A percentile compares a stretch with the other conserved stretches of the same genome.
Conservation (phyloP, 345 rosid species). For the Ricinus communis region DNA sequence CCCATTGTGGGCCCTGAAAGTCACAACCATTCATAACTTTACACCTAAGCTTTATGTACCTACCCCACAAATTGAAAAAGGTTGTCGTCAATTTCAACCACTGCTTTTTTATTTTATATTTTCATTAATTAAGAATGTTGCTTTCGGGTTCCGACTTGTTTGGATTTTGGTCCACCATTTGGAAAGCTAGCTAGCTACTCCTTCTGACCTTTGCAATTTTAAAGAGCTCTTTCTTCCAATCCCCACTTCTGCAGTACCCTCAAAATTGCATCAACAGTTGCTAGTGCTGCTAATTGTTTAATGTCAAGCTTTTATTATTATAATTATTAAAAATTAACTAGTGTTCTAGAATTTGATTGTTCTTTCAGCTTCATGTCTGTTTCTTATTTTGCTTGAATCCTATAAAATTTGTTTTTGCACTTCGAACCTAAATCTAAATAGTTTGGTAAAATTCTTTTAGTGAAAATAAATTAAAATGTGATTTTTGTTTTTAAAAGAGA, state of each 20-base stretch:
- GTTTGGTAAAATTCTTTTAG: too few species aligned
- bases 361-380: too few species aligned
- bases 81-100: conserved; percentile 1
- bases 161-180: conserved; percentile 6
- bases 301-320: too few species aligned
- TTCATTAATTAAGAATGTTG: background rate
- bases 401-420: too few species aligned
- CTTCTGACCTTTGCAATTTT: conserved; percentile 15
- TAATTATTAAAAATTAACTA: too few species aligned
- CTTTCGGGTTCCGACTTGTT: conserved; percentile 19
- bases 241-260: background rate
- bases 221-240: conserved; percentile 5
- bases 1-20: background rate
- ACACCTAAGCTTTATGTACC: conserved; percentile 1
- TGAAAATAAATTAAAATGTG: too few species aligned
- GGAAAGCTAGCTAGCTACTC: background rate
- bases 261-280: background rate
- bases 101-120: background rate
- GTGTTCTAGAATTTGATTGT: too few species aligned
- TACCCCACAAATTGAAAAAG: background rate
- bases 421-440: too few species aligned
- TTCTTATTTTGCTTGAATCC: too few species aligned
- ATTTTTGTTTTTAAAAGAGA: too few species aligned
- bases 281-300: too few species aligned
- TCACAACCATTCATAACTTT: conserved; percentile 10